A percentile compares a stretch with the other conserved stretches of the same genome.
Conservation (phyloP, 352 stramenopile species). For the Aphanomyces astaci region DNA sequence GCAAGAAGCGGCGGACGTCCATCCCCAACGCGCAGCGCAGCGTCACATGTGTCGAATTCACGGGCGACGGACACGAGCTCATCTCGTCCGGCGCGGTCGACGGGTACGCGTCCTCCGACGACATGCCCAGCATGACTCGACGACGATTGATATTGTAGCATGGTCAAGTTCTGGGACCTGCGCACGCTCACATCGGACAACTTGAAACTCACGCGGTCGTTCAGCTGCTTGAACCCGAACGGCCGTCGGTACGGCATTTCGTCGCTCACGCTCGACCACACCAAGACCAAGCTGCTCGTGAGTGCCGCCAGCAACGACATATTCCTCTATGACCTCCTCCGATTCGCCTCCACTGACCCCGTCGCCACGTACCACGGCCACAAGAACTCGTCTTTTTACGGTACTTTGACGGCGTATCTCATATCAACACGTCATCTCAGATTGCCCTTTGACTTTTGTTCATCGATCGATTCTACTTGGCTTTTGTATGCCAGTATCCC, state of each 20-base stretch:
- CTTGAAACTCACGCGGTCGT: neutral
- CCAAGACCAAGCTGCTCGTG: conserved; percentile 38
- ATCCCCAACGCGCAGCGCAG: conserved; percentile 34
- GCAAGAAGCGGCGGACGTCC: conserved; percentile 26
- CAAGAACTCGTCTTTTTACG: conserved; percentile 53
- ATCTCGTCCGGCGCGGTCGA: conserved; percentile 51
- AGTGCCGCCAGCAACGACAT: conserved; percentile 56
- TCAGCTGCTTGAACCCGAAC: conserved; percentile 3
- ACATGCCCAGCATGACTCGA: too few species aligned
- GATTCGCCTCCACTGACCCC: conserved; percentile 15
- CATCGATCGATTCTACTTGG: too few species aligned
- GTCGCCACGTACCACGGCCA: conserved; percentile 44
- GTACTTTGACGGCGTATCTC: too few species aligned
- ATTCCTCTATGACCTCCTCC: conserved; percentile 37
- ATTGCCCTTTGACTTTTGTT: too few species aligned
- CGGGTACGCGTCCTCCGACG: conserved; percentile 23
- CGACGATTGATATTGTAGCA: conserved; percentile 26
- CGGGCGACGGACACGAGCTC: conserved; percentile 33
- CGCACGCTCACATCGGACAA: conserved; percentile 27
- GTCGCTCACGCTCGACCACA: conserved; percentile 37
- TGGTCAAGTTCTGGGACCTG: conserved; percentile 68
- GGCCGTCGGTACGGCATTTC: conserved; percentile 43
- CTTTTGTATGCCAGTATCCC: too few species aligned
- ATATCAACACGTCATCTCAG: too few species aligned
- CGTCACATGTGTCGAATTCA: conserved; percentile 68